Evolutionary conservation across 352 stramenopile genomes (phyloP), one percentile per base, ranked within the genome.

Genomic region (Pseudoperonospora humuli): DNA sequence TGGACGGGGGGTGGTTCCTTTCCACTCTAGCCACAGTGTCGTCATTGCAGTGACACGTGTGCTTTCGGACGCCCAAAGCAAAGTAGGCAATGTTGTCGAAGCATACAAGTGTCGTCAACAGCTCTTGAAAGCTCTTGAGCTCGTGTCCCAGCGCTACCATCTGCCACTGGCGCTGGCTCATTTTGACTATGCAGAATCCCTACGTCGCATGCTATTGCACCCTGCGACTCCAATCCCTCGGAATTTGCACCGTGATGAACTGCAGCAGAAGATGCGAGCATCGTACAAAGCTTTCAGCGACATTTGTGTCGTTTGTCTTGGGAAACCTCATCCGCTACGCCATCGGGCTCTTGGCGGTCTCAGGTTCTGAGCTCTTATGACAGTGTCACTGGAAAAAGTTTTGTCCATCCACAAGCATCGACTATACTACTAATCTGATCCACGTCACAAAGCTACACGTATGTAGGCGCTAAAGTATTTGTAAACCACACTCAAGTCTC

Each of bases 11-110:
- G 21, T 54, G 40, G 19, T 74, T 0, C 50, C 46, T 31, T 64
- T 79, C 37, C 54, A 67, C 28, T 25, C 24, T 6, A 64, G 61
- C 31, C 61, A 79, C 28, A 28, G 38, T 2, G 39, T 76, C 5
- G 45, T 52, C 5, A 74, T 71, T 32, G 49, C 54, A n/a, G 35
- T 58, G 23, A 26, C 46, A 5, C 51, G 62, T 1, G 24, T 63
- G 15, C 54, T 75, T 8, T 54, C 61, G 0, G 58, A 79, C n/a
- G 67, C 61, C 1, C 45, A 64, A 7, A 47, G 61, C 35, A 79
- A 79, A 46, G 11, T 67, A 11, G 61, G 62, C n/a, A 50, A 70
- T 44, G 21, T 72, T 29, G 39, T 59, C 20, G 23, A 42, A 20
- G 56, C 49, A 2, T 75, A 72, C 27, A 28, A 53, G 9, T 29